Conservation (phyloP, 768 basidiomycete genomes). For the Termitomyces sp. region DNA sequence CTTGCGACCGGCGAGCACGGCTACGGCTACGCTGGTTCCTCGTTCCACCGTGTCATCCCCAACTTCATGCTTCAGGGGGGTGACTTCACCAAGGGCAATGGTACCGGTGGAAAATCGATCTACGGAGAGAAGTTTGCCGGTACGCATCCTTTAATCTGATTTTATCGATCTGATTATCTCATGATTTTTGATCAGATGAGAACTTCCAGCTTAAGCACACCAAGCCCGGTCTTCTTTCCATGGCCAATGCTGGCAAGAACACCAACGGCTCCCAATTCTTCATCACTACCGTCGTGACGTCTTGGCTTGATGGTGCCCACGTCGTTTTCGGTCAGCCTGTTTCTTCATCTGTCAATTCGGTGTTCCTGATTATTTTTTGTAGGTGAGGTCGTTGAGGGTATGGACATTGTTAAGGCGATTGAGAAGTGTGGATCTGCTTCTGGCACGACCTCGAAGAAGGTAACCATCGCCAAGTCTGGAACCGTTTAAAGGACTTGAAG, state of each 20-base stretch:
- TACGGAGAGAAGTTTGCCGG: slow-evolving; percentile 68
- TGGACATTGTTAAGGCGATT: slow-evolving; percentile 48
- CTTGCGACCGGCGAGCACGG: slow-evolving; percentile 75
- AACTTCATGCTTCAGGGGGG: slow-evolving; percentile 89
- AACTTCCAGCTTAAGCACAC: slow-evolving; percentile 78
- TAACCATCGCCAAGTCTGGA: slow-evolving; percentile 59
- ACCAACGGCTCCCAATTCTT: slow-evolving; percentile 91
- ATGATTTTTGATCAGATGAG: slow-evolving; percentile 55
- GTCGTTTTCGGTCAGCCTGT: slow-evolving; percentile 73
- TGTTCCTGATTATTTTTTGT: neutral
- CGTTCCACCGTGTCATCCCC: slow-evolving; percentile 84
- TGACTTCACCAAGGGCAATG: slow-evolving; percentile 69
- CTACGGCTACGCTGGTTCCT: slow-evolving; percentile 64
- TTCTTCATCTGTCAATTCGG: slow-evolving; percentile 1
- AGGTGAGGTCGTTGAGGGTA: slow-evolving; percentile 67
- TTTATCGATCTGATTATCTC: neutral
- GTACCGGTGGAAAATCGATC: slow-evolving; percentile 80
- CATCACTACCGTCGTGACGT: slow-evolving; percentile 76
- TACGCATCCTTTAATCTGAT: slow-evolving; percentile 22
- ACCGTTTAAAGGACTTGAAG: slow-evolving; percentile 26
- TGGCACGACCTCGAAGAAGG: slow-evolving; percentile 38
- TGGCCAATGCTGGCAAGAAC: slow-evolving; percentile 79
- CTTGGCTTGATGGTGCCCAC: slow-evolving; percentile 80
- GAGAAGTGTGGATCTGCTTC: slow-evolving; percentile 34
- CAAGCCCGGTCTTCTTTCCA: slow-evolving; percentile 65